Base-by-base conservation (phyloP, 805 yeast genomes). In the Candida yuanshanica region DNA sequence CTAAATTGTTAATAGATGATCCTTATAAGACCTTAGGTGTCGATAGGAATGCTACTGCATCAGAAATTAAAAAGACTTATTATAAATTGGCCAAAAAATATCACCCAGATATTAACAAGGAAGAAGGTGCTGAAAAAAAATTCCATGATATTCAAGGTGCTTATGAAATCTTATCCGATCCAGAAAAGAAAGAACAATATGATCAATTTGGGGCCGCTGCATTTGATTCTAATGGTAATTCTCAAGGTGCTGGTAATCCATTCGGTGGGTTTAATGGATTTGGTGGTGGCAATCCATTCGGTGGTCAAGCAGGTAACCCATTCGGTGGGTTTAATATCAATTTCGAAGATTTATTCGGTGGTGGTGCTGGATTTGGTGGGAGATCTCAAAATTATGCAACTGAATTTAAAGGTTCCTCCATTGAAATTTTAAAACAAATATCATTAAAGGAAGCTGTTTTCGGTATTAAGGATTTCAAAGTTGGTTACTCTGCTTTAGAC, bases 91-190 rank as follows among this genome's bases (percentile, higher is more conserved):
- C 97, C 13, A 93, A 93, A 63, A 77, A 91, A 61, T 89, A 70
- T 63, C 99, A 93, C 63, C 99, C 99, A 0, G 99, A 93, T 67
- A 86, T 93, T 35, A 93, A 91, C 63, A 93, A 91, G 63, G 96
- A 86, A 48, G 75, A 77, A 20, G 91, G 76, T 16, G 93, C 98
- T 0, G 95, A 91, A 53, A 77, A 79, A 57, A 80, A 80, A 62
- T 93, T 93, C 67, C 98, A 93, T 57, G 87, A 85, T 55, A 76
- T 93, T 49, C 98, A 91, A 59, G 93, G 85, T 49, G 95, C 97
- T 1, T 93, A 95, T 58, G 99, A 93, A 63, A 77, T 93, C 27
- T 70, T 93, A 56, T 80, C 88, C 35, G 95, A 89, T 60, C 84
- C 87, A 40, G 77, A 76, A 17, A 91, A 91, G 71, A 78, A 88